Percentiles rank a stretch among this genome's conserved stretches.
Evolutionary conservation across 2,329 filamentous ascomycete genomes (phyloP).

Genomic region (Pseudohalonectria lignicola): DNA sequence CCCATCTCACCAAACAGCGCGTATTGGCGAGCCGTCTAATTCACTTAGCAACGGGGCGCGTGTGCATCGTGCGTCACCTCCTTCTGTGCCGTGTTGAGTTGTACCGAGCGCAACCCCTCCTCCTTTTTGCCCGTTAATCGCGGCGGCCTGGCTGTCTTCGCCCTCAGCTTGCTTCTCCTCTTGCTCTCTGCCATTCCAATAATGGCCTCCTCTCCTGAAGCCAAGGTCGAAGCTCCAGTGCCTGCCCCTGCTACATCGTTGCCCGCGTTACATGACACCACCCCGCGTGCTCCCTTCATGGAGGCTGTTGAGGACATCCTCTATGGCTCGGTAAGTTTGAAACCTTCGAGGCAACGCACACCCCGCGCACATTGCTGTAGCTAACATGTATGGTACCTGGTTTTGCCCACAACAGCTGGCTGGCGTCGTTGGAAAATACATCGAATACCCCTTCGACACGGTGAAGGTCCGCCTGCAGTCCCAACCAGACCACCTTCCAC

Average conservation of each 20-base stretch:
- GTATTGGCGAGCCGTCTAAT: too few species aligned
- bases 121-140: too few species aligned
- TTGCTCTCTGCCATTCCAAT: neutral
- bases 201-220: constrained; percentile 13
- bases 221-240: constrained; percentile 6
- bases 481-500: constrained; percentile 75
- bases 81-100: too few species aligned
- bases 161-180: too few species aligned
- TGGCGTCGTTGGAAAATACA: constrained; percentile 84
- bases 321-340: constrained; percentile 68
- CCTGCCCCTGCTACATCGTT: constrained; percentile 4
- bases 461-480: constrained; percentile 96
- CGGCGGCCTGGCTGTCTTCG: constrained; percentile 1
- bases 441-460: constrained; percentile 98
- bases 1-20: too few species aligned
- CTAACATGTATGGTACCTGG: too few species aligned
- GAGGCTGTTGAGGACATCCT: constrained; percentile 78
- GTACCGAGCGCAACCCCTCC: too few species aligned
- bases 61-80: too few species aligned
- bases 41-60: too few species aligned
- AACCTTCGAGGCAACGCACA: too few species aligned
- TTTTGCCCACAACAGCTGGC: too few species aligned
- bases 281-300: constrained; percentile 28
- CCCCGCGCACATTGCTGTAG: too few species aligned
- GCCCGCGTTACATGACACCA: constrained; percentile 3